Conservation (phyloP, 352 stramenopile species). For the Phytopythium litorale region DNA sequence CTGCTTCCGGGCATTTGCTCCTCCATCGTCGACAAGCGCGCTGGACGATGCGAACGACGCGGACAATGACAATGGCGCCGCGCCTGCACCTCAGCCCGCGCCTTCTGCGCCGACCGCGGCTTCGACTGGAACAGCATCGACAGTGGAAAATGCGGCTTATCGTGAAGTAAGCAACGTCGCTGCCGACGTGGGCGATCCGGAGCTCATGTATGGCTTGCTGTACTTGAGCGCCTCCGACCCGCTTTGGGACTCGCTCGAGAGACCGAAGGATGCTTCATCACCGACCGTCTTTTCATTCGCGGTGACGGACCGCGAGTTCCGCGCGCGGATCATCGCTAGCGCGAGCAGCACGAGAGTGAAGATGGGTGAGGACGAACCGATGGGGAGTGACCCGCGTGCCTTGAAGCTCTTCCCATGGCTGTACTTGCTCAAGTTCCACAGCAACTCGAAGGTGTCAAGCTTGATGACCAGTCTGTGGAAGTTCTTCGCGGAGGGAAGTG, state of each 20-base stretch:
- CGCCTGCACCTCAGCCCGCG: conserved; percentile 1
- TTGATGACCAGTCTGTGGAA: conserved; percentile 73
- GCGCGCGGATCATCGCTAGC: conserved; percentile 39
- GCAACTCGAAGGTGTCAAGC: conserved; percentile 55
- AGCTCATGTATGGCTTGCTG: conserved; percentile 79
- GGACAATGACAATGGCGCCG: conserved; percentile 10
- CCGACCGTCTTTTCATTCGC: conserved; percentile 43
- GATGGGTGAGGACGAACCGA: conserved; percentile 51
- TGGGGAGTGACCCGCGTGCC: neutral
- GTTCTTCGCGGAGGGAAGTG: conserved; percentile 35
- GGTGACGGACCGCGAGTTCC: conserved; percentile 38
- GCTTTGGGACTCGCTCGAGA: conserved; percentile 48
- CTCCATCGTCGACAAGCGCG: conserved; percentile 18
- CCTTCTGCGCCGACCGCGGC: conserved; percentile 11
- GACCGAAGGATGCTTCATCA: neutral
- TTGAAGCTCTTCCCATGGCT: conserved; percentile 64
- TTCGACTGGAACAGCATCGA: conserved; percentile 13
- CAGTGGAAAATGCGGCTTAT: conserved; percentile 76
- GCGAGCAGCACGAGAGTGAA: conserved; percentile 22
- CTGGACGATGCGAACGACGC: conserved; percentile 22
- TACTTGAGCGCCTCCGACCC: conserved; percentile 77
- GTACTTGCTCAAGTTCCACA: conserved; percentile 74
- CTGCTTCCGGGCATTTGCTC: conserved; percentile 69
- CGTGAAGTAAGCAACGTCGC: conserved; percentile 82
- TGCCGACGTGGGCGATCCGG: conserved; percentile 70